Evolutionary conservation across 2,329 filamentous ascomycete species (phyloP).

Genomic region (Claviceps cyperi): DNA sequence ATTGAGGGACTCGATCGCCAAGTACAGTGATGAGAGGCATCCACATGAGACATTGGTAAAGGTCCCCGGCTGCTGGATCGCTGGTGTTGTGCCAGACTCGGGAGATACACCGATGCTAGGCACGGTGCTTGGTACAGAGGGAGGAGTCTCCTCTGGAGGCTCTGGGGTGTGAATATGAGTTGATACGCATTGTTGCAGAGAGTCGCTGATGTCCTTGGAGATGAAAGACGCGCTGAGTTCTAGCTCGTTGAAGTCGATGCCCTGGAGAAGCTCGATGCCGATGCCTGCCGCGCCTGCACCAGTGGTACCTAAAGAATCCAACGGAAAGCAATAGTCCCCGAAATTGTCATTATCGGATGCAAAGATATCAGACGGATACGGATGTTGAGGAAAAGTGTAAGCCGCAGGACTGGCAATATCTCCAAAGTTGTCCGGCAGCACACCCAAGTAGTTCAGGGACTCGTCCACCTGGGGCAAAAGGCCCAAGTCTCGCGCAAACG

Average conservation of each 20-base stretch:
- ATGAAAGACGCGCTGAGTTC: conserved; percentile 13
- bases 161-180: conserved; percentile 10
- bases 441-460: conserved; percentile 21
- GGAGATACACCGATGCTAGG: conserved; percentile 9
- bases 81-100: conserved; percentile 1
- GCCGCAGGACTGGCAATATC: too few relatives aligned
- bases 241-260: conserved; percentile 20
- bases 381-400: neutral
- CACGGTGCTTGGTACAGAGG: conserved; percentile 12
- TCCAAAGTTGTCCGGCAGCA: conserved; percentile 16
- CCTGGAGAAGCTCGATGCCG: conserved; percentile 16
- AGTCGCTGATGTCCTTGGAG: conserved; percentile 16
- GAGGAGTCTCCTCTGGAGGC: conserved; percentile 8
- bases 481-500: conserved; percentile 14
- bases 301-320: conserved; percentile 8
- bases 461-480: conserved; percentile 19
- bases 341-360: conserved; percentile 4
- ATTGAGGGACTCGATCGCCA: conserved; percentile 35
- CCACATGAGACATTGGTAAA: conserved; percentile 24
- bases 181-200: conserved; percentile 14
- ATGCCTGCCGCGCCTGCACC: conserved; percentile 5
- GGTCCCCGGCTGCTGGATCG: conserved; percentile 7
- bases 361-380: conserved; percentile 7
- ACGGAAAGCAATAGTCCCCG: conserved; percentile 2
- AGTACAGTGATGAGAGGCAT: conserved; percentile 35